Conservation (phyloP, 1,284 basidiomycete genomes). For the Xanthoconium separans region DNA sequence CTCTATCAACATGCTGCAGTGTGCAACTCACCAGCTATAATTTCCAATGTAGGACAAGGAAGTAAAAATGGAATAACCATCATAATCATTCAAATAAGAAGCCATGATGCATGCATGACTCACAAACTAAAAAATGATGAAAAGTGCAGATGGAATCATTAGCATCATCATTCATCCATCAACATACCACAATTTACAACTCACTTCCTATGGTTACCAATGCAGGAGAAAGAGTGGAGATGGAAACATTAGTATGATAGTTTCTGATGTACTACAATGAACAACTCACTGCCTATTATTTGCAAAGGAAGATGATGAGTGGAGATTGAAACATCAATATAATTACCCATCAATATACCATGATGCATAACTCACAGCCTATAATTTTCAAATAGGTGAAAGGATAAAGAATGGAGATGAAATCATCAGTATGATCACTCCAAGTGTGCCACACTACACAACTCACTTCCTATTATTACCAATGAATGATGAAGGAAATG, state of each 20-base stretch:
- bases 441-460: not conserved
- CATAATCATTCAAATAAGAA: not conserved
- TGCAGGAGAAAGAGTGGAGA: not conserved
- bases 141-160: not conserved
- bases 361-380: not conserved
- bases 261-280: not conserved
- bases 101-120: not conserved
- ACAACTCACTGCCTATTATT: not conserved
- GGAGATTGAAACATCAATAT: not conserved
- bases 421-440: not conserved
- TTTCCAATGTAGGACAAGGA: too few relatives aligned
- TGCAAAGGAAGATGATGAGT: not conserved
- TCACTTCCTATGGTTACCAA: too few relatives aligned
- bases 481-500: not conserved
- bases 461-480: not conserved
- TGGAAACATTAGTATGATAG: not conserved
- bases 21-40: too few relatives aligned
- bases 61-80: too few relatives aligned
- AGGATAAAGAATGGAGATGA: not conserved
- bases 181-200: too few relatives aligned
- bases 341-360: not conserved
- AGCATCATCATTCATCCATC: too few relatives aligned
- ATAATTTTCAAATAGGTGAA: not conserved
- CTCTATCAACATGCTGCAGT: too few relatives aligned
- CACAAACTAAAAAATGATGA: not conserved